A percentile compares a stretch with the other conserved stretches of the same genome.
Evolutionary conservation across 169 alveolate species (phyloP).

Genomic region (Theileria orientalis): DNA sequence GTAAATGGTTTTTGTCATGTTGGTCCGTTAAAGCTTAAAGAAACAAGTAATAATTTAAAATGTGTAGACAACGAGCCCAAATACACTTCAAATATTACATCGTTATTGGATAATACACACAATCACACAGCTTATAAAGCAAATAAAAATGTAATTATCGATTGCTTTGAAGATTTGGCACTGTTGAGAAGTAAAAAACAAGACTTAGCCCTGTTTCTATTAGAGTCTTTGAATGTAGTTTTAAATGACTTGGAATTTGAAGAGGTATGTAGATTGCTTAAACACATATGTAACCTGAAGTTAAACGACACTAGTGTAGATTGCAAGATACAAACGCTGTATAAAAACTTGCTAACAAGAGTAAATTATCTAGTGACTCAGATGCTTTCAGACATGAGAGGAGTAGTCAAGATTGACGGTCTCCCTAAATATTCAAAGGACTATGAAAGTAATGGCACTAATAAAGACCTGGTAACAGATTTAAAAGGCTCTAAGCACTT

Average conservation of each 20-base stretch:
- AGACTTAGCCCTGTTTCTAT: background rate
- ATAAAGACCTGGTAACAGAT: background rate
- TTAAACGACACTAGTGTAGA: background rate
- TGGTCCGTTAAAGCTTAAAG: background rate
- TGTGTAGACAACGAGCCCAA: background rate
- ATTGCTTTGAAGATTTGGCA: background rate
- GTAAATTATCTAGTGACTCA: background rate
- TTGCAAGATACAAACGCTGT: background rate
- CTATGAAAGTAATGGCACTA: background rate
- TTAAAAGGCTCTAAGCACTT: background rate
- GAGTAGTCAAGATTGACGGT: background rate
- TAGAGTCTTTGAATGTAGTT: background rate
- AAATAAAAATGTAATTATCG: slow-evolving; percentile 2
- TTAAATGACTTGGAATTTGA: slow-evolving; percentile 4
- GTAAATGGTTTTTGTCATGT: background rate
- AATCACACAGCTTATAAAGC: background rate
- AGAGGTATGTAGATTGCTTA: background rate
- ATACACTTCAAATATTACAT: background rate
- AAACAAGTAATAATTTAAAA: background rate
- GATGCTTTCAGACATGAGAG: background rate
- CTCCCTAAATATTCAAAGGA: slow-evolving; percentile 5
- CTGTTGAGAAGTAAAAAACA: background rate
- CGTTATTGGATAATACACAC: background rate
- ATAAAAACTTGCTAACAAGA: background rate
- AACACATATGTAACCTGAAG: background rate